Evolutionary conservation across 1,284 basidiomycete species (phyloP).

Genomic region (Ustilago vetiveriae): DNA sequence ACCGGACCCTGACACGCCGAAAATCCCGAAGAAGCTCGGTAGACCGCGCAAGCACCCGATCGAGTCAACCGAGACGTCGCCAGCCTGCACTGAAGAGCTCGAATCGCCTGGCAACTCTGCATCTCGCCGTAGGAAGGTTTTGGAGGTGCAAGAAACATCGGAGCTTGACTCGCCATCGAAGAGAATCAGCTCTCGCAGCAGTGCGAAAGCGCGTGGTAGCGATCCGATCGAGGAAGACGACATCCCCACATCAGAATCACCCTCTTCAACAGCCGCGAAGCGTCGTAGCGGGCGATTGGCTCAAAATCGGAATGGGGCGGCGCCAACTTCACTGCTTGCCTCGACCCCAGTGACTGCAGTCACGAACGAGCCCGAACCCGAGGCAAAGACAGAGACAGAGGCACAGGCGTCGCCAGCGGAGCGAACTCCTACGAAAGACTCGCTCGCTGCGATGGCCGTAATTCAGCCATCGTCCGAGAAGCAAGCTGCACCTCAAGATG

Average conservation of each 20-base stretch:
- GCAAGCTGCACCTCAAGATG: background rate
- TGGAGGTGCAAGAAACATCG: background rate
- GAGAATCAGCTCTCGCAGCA: background rate
- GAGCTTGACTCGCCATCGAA: background rate
- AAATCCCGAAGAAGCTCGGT: conserved; percentile 8
- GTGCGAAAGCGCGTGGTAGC: background rate
- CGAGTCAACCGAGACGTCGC: conserved; percentile 2
- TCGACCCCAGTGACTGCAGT: conserved; percentile 3
- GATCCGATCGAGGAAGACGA: background rate
- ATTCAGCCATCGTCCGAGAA: background rate
- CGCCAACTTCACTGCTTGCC: conserved; percentile 13
- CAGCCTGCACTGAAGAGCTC: background rate
- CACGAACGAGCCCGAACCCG: conserved; percentile 1
- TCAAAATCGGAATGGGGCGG: background rate
- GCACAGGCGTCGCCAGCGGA: background rate
- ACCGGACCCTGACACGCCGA: conserved; percentile 2
- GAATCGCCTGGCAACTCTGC: background rate
- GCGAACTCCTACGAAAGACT: background rate
- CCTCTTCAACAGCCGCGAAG: conserved; percentile 9
- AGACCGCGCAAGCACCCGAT: conserved; percentile 19
- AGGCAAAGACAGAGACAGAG: too few relatives aligned
- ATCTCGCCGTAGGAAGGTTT: background rate
- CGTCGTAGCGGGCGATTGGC: conserved; percentile 11
- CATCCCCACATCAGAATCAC: conserved; percentile 11
- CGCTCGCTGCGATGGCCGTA: background rate